Conservation (phyloP, 257 asterid genomes). For the Osmanthus fragrans region DNA sequence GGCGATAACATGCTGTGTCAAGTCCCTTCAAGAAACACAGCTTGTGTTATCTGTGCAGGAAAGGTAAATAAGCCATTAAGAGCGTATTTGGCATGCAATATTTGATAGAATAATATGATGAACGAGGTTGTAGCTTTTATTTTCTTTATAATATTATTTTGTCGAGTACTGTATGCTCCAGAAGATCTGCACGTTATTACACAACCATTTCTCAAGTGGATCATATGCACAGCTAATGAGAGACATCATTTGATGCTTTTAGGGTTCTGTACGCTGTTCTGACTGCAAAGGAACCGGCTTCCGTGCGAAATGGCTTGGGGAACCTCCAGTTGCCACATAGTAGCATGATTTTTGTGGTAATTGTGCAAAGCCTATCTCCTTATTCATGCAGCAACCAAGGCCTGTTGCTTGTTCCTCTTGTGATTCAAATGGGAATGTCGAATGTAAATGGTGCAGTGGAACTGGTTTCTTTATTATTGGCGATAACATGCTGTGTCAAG, state of each 20-base stretch:
- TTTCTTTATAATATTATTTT: neutral
- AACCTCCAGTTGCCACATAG: slow-evolving; percentile 63
- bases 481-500: slow-evolving; percentile 94
- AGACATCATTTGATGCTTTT: neutral
- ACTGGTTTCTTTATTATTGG: slow-evolving; percentile 97
- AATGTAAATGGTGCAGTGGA: slow-evolving; percentile 95
- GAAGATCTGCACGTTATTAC: neutral
- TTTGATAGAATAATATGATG: too few relatives aligned
- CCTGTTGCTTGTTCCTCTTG: slow-evolving; percentile 85
- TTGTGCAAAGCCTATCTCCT: slow-evolving; percentile 5
- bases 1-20: slow-evolving; percentile 97
- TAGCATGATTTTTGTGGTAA: slow-evolving; percentile 7
- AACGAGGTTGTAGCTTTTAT: neutral
- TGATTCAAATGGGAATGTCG: slow-evolving; percentile 69
- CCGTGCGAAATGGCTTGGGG: slow-evolving; percentile 92
- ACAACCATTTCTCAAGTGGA: neutral
- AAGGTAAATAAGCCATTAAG: slow-evolving; percentile 50
- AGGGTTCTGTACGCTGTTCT: slow-evolving; percentile 79
- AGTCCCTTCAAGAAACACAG: slow-evolving; percentile 85
- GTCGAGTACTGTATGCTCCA: too few relatives aligned
- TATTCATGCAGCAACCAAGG: slow-evolving; percentile 70
- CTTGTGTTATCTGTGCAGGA: slow-evolving; percentile 85
- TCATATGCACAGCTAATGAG: neutral
- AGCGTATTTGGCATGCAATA: neutral
- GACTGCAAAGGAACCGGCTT: slow-evolving; percentile 93